A percentile compares a stretch with the other conserved stretches of the same genome.
Conservation (phyloP, 1,284 basidiomycete species). For the Ceraceosorus bombacis region DNA sequence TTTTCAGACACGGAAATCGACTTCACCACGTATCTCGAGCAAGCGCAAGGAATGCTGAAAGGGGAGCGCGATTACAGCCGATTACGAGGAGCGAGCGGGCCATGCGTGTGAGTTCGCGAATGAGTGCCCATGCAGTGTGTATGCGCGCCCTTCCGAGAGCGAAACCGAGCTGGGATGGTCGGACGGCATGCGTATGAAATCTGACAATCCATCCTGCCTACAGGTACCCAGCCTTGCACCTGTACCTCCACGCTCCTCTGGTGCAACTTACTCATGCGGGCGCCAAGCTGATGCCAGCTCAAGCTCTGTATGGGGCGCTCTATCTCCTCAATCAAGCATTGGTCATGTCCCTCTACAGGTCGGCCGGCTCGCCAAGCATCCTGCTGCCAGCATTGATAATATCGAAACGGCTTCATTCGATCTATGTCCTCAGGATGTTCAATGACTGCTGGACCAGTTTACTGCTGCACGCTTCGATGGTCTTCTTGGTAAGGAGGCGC, state of each 20-base stretch:
- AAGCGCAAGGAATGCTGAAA: slow-evolving; percentile 67
- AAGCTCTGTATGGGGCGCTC: slow-evolving; percentile 27
- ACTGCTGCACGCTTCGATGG: slow-evolving; percentile 50
- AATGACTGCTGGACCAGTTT: slow-evolving; percentile 86
- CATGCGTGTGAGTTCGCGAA: slow-evolving; percentile 66
- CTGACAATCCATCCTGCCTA: neutral
- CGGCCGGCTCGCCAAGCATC: slow-evolving; percentile 24
- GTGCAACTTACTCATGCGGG: slow-evolving; percentile 62
- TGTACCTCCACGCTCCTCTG: slow-evolving; percentile 73
- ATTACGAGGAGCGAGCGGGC: slow-evolving; percentile 84
- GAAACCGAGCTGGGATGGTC: too few species aligned
- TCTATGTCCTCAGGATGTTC: slow-evolving; percentile 85
- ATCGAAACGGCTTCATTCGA: slow-evolving; percentile 88
- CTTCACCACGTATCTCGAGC: slow-evolving; percentile 85
- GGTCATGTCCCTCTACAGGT: slow-evolving; percentile 29
- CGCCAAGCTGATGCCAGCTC: slow-evolving; percentile 57
- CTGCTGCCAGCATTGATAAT: slow-evolving; percentile 67
- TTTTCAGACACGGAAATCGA: slow-evolving; percentile 78
- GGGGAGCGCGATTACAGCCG: slow-evolving; percentile 80
- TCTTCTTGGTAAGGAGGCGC: slow-evolving; percentile 55
- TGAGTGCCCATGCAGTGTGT: neutral
- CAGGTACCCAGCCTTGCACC: slow-evolving; percentile 90
- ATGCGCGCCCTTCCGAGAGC: too few species aligned
- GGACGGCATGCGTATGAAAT: slow-evolving; percentile 1
- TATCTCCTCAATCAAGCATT: slow-evolving; percentile 25